Percentiles rank a stretch among this genome's conserved stretches.
These are phyloP conservation scores for Lumnitzera racemosa DNA, from an alignment of 345 rosid genomes.

Conservation along the genomic window DNA sequence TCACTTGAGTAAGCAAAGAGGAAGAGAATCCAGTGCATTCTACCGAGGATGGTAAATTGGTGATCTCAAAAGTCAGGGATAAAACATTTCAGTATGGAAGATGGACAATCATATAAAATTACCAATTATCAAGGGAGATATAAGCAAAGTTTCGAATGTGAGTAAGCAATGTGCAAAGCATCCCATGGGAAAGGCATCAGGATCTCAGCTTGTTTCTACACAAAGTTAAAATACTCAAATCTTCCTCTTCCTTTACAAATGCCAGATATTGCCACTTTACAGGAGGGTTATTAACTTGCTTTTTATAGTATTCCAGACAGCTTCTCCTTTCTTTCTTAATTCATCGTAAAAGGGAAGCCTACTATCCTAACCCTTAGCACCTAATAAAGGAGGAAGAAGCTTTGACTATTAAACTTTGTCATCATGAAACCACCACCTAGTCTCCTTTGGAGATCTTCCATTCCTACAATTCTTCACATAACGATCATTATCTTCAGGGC, in stretches of 20 bases:
- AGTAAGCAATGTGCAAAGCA: no score
- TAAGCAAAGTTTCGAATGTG: no score
- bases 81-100: no score
- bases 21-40: no score
- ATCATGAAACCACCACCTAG: conserved; percentile 99
- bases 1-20: no score
- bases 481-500: conserved; percentile 94
- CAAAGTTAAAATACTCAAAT: not conserved
- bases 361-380: conserved; percentile 3
- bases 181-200: no score
- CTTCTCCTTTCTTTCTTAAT: not conserved
- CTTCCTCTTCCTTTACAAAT: conserved; percentile 22
- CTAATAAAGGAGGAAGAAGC: conserved; percentile 16
- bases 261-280: conserved; percentile 17
- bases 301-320: not conserved
- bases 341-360: conserved; percentile 9
- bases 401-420: conserved; percentile 56
- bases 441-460: conserved; percentile 96
- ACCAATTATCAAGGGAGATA: no score
- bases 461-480: conserved; percentile 93
- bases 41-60: no score
- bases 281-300: conserved; percentile 6
- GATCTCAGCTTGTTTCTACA: no score
- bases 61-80: no score
- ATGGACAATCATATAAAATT: no score